Conservation (phyloP, 1,284 basidiomycete genomes). For the Inonotus obliquus region DNA sequence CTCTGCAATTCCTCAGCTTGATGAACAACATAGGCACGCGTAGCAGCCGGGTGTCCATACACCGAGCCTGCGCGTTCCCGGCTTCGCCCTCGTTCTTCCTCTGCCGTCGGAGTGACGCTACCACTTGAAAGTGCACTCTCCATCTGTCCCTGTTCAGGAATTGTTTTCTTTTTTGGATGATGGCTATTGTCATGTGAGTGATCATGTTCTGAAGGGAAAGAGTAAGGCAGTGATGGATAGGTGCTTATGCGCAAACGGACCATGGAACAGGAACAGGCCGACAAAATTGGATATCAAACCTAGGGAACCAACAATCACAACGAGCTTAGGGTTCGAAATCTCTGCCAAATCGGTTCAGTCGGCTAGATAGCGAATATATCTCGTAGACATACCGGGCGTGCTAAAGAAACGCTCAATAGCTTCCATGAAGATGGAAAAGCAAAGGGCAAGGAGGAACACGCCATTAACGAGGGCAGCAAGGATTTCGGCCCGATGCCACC, state of each 20-base stretch:
- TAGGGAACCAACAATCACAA: conserved; percentile 87
- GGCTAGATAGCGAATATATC: not conserved
- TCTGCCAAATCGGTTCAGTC: conserved; percentile 45
- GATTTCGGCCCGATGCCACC: conserved; percentile 99
- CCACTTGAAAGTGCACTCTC: conserved; percentile 18
- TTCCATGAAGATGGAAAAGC: conserved; percentile 94
- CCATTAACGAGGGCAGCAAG: conserved; percentile 94
- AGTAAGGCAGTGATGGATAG: not conserved
- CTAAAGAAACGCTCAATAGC: conserved; percentile 89
- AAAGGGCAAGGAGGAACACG: conserved; percentile 92
- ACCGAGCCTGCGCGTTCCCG: conserved; percentile 50
- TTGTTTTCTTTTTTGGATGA: conserved; percentile 16
- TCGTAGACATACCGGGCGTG: conserved; percentile 57
- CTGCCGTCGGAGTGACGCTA: conserved; percentile 24
- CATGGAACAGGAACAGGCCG: conserved; percentile 94
- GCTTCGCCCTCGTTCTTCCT: conserved; percentile 24
- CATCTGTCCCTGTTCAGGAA: conserved; percentile 11
- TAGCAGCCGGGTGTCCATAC: conserved; percentile 86
- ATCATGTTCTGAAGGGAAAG: conserved; percentile 51
- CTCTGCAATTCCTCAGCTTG: conserved; percentile 79
- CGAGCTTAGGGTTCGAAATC: conserved; percentile 81
- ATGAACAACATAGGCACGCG: conserved; percentile 83
- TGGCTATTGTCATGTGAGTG: conserved; percentile 47
- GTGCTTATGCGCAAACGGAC: conserved; percentile 53
- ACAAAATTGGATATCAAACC: conserved; percentile 92